These are phyloP conservation scores for Fonsecaea erecta DNA, from an alignment of 2,329 filamentous ascomycete genomes.

Conservation along the genomic window DNA sequence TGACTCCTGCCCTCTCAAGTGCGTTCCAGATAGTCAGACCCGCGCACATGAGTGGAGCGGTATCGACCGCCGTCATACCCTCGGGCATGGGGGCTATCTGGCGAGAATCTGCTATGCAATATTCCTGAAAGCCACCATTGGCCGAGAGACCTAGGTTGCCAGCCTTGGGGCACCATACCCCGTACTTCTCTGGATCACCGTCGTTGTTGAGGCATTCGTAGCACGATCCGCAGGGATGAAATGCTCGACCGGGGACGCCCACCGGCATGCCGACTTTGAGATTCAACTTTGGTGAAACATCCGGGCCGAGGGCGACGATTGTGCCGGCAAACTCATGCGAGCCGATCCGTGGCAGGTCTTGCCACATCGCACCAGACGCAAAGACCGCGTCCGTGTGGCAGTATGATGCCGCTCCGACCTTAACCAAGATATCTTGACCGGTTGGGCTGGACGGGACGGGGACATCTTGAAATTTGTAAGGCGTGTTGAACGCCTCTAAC, in stretches of 20 bases:
- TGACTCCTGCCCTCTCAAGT: slow-evolving; percentile 40
- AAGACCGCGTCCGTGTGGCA: slow-evolving; percentile 52
- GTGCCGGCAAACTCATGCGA: slow-evolving; percentile 54
- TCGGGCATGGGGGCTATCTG: slow-evolving; percentile 39
- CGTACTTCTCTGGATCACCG: slow-evolving; percentile 18
- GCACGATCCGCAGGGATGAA: slow-evolving; percentile 19
- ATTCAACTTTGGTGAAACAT: background rate
- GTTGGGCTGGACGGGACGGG: background rate
- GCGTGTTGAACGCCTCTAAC: slow-evolving; percentile 29
- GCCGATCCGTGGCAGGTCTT: slow-evolving; percentile 48
- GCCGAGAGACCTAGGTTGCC: slow-evolving; percentile 18
- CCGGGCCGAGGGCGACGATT: slow-evolving; percentile 40
- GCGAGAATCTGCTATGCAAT: slow-evolving; percentile 35
- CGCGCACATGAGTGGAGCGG: slow-evolving; percentile 50
- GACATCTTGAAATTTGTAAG: slow-evolving; percentile 21
- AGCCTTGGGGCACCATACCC: slow-evolving; percentile 20
- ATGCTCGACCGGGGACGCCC: slow-evolving; percentile 20
- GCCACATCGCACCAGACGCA: slow-evolving; percentile 44
- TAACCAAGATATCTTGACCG: slow-evolving; percentile 12
- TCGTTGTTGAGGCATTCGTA: slow-evolving; percentile 41
- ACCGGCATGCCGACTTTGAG: slow-evolving; percentile 13
- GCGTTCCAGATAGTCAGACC: slow-evolving; percentile 50
- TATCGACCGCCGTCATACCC: slow-evolving; percentile 43
- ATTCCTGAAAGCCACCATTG: slow-evolving; percentile 36
- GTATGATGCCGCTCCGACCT: slow-evolving; percentile 52